These are phyloP conservation scores for Tagetes erecta DNA, from an alignment of 129 eudicot species.

Conservation along the genomic window DNA sequence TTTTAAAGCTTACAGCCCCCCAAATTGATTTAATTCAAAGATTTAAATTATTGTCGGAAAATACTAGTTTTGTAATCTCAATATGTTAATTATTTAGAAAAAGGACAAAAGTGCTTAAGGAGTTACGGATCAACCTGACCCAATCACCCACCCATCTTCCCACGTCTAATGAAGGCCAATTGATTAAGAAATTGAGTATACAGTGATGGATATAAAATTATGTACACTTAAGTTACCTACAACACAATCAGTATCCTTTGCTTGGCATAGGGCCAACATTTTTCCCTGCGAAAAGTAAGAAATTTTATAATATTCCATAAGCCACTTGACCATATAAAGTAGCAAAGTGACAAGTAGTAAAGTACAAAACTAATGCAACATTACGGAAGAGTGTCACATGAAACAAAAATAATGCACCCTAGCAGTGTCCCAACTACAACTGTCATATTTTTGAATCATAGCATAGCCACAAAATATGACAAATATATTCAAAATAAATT, in stretches of 20 bases:
- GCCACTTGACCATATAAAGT: slow-evolving; percentile 19
- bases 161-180: not conserved
- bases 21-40: not conserved
- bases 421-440: not conserved
- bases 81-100: not conserved
- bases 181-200: slow-evolving; percentile 10
- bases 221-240: slow-evolving; percentile 49
- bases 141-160: not conserved
- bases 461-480: slow-evolving; percentile 14
- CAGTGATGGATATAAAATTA: slow-evolving; percentile 9
- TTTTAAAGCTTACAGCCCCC: not conserved
- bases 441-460: not conserved
- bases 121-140: not conserved
- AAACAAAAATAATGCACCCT: not conserved
- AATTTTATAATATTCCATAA: not conserved
- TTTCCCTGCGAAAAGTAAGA: slow-evolving; percentile 52
- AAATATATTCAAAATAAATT: not conserved
- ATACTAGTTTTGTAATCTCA: not conserved
- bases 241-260: slow-evolving; percentile 39
- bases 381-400: slow-evolving; percentile 4
- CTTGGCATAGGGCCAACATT: slow-evolving; percentile 75
- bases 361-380: not conserved
- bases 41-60: not conserved
- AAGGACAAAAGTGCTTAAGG: not conserved
- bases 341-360: not conserved